A percentile compares a stretch with the other conserved stretches of the same genome.
phyloP scores from a whole-genome alignment of 352 stramenopile genomes.

The Phytophthora podocarpi region DNA sequence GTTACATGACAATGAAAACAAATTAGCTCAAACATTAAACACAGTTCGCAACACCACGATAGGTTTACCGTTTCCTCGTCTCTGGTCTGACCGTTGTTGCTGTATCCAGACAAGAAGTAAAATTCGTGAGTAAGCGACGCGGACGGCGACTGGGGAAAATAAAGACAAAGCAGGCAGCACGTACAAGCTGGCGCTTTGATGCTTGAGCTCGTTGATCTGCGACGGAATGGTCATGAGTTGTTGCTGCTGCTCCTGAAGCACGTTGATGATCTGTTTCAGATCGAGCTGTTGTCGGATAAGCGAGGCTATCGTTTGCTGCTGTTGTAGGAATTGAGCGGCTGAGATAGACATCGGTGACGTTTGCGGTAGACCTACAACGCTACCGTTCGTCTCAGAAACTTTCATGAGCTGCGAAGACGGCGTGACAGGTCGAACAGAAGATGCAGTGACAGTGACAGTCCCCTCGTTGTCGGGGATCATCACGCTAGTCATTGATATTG shows the following conservation, averaged over 20 bases:
- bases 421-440: slow-evolving; percentile 9
- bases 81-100: slow-evolving; percentile 35
- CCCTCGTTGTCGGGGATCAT: slow-evolving; percentile 16
- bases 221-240: slow-evolving; percentile 74
- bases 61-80: slow-evolving; percentile 62
- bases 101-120: slow-evolving; percentile 7
- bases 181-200: slow-evolving; percentile 58
- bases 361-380: slow-evolving; percentile 36
- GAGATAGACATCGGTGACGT: slow-evolving; percentile 68
- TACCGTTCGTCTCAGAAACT: slow-evolving; percentile 16
- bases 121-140: slow-evolving; percentile 1
- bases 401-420: slow-evolving; percentile 22
- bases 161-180: slow-evolving; percentile 1
- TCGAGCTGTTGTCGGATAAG: slow-evolving; percentile 84
- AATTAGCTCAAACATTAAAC: slow-evolving; percentile 1
- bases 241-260: slow-evolving; percentile 81
- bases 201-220: slow-evolving; percentile 68
- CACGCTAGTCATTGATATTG: slow-evolving; percentile 6
- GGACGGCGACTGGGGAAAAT: too few relatives aligned
- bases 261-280: slow-evolving; percentile 80
- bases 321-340: slow-evolving; percentile 72
- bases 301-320: slow-evolving; percentile 83
- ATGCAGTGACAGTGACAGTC: slow-evolving; percentile 5
- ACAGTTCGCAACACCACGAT: not conserved
- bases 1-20: slow-evolving; percentile 7